phyloP scores from a whole-genome alignment of 306 rosid genomes.

The Ziziphus jujuba region DNA sequence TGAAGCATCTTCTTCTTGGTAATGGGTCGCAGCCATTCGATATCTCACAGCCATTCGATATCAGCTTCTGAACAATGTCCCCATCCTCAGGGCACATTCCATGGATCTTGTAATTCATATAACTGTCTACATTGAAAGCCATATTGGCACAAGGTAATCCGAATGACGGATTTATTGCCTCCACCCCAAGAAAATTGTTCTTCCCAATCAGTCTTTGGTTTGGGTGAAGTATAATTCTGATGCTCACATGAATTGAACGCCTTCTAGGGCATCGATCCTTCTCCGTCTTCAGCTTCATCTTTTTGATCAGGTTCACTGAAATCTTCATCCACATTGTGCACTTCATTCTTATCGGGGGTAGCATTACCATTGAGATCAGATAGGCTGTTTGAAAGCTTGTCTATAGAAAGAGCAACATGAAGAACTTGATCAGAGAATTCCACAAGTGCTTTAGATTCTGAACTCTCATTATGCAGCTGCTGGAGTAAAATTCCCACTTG shows the following conservation, averaged over 20 bases:
- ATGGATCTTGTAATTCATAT: constrained; percentile 20
- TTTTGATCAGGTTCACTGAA: constrained; percentile 10
- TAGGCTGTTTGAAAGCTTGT: constrained; percentile 13
- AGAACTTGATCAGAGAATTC: constrained; percentile 12
- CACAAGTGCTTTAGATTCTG: constrained; percentile 4
- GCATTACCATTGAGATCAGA: neutral
- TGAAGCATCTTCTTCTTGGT: constrained; percentile 30
- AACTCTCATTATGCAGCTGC: constrained; percentile 14
- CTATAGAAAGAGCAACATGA: constrained; percentile 23
- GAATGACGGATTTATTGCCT: constrained; percentile 16
- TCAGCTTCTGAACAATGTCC: constrained; percentile 15
- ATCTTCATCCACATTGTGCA: constrained; percentile 14
- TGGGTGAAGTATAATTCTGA: constrained; percentile 23
- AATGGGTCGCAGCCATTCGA: constrained; percentile 21
- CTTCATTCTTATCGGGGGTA: neutral
- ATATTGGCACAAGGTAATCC: constrained; percentile 19
- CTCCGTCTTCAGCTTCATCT: constrained; percentile 11
- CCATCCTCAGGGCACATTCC: constrained; percentile 2
- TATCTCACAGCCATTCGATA: constrained; percentile 15
- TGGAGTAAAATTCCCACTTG: constrained; percentile 15
- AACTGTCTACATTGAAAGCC: constrained; percentile 16
- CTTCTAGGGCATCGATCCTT: neutral
- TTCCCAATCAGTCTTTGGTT: constrained; percentile 22
- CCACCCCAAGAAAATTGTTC: constrained; percentile 21
- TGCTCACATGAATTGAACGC: constrained; percentile 25